phyloP scores from a whole-genome alignment of 2,329 filamentous ascomycete genomes.

The Trematosphaeria pertusa region DNA sequence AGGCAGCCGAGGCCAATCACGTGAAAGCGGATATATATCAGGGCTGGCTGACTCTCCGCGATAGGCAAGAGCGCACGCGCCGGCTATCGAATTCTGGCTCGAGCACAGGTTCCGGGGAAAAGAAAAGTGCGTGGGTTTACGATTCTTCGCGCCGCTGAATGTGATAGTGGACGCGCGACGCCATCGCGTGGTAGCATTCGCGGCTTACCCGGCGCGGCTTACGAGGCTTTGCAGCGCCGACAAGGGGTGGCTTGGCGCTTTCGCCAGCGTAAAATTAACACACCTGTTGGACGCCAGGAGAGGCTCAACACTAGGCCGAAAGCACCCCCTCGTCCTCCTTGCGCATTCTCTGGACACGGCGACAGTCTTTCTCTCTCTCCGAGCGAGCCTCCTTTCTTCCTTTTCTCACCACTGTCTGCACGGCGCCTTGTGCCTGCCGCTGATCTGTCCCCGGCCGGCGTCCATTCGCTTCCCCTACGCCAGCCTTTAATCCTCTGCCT shows the following conservation, averaged over 20 bases:
- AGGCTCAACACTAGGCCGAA: constrained; percentile 25
- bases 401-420: constrained; percentile 1
- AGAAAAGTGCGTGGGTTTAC: not conserved
- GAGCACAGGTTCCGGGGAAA: too few species aligned
- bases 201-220: constrained; percentile 21
- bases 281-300: constrained; percentile 31
- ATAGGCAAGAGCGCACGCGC: not conserved
- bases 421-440: constrained; percentile 9
- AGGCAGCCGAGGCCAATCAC: constrained; percentile 16
- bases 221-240: constrained; percentile 23
- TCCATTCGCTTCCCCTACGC: constrained; percentile 16
- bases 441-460: constrained; percentile 20
- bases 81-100: too few species aligned
- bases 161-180: not conserved
- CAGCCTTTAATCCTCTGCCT: constrained; percentile 3
- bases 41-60: not conserved
- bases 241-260: constrained; percentile 31
- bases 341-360: constrained; percentile 24
- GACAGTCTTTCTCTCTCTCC: constrained; percentile 11
- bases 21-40: constrained; percentile 8
- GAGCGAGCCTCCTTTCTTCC: constrained; percentile 15
- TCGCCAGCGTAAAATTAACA: constrained; percentile 37
- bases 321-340: constrained; percentile 36
- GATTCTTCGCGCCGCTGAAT: not conserved
- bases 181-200: not conserved